Evolutionary conservation across 352 stramenopile genomes (phyloP).

Genomic region (Paralagenidium karlingii): DNA sequence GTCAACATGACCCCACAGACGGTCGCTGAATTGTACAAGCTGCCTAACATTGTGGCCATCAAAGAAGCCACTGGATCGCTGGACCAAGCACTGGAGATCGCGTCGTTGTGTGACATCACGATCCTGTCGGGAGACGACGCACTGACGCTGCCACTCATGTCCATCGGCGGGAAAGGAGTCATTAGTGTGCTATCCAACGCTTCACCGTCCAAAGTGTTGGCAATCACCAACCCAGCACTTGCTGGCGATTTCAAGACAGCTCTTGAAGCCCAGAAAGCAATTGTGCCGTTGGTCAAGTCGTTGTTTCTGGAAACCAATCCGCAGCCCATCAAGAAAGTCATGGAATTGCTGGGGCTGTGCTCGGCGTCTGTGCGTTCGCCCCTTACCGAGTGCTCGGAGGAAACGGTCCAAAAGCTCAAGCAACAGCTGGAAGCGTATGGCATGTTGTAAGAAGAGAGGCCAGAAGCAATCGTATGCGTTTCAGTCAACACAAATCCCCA

Average conservation of each 20-base stretch:
- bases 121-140: slow-evolving; percentile 88
- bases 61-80: slow-evolving; percentile 96
- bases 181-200: slow-evolving; percentile 83
- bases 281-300: slow-evolving; percentile 84
- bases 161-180: slow-evolving; percentile 79
- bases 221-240: slow-evolving; percentile 61
- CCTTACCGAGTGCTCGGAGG: slow-evolving; percentile 52
- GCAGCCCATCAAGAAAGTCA: slow-evolving; percentile 85
- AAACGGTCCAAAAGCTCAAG: slow-evolving; percentile 50
- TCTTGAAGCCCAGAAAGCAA: slow-evolving; percentile 72
- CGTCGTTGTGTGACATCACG: slow-evolving; percentile 82
- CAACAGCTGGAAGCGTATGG: slow-evolving; percentile 61
- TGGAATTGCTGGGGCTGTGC: slow-evolving; percentile 83
- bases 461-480: too few relatives aligned
- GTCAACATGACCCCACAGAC: slow-evolving; percentile 93
- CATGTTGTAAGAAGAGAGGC: slow-evolving; percentile 63
- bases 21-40: slow-evolving; percentile 85
- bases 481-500: too few relatives aligned
- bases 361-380: slow-evolving; percentile 54
- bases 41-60: slow-evolving; percentile 95
- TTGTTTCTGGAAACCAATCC: slow-evolving; percentile 88
- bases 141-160: slow-evolving; percentile 82
- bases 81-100: slow-evolving; percentile 81
- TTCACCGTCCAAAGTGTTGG: slow-evolving; percentile 74
- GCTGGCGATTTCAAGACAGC: slow-evolving; percentile 71